Conservation (phyloP, 2,329 filamentous ascomycete species). For the Phialocephala subalpina region DNA sequence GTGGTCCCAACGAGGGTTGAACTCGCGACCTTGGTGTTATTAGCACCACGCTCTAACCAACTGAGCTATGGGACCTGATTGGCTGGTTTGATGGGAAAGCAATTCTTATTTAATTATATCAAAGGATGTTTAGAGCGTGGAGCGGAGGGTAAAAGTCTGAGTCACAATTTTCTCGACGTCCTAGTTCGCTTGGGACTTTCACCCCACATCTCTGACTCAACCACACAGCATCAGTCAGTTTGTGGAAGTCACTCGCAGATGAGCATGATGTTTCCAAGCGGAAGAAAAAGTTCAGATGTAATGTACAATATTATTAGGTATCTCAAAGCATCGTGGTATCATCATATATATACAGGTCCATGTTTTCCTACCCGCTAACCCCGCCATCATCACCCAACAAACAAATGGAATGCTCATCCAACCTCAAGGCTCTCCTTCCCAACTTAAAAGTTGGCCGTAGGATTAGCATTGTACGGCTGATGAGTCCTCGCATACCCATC, state of each 20-base stretch:
- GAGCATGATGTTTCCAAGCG: not conserved
- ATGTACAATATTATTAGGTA: constrained; percentile 18
- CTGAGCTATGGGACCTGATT: constrained; percentile 13
- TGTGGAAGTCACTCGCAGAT: not conserved
- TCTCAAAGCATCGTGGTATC: constrained; percentile 15
- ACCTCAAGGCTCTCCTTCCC: not conserved
- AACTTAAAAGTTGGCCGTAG: constrained; percentile 30
- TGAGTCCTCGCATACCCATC: constrained; percentile 20
- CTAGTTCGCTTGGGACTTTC: not conserved
- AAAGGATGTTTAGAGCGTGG: not conserved
- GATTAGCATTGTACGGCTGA: constrained; percentile 26
- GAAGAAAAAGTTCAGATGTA: not conserved
- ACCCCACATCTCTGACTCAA: not conserved
- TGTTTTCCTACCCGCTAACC: not conserved
- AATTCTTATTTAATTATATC: constrained; percentile 2
- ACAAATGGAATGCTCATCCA: constrained; percentile 4
- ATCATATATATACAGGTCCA: constrained; percentile 18
- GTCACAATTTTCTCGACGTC: not conserved
- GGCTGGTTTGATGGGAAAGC: not conserved
- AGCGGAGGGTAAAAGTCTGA: not conserved
- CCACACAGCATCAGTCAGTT: not conserved
- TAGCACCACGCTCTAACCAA: constrained; percentile 18
- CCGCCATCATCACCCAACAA: not conserved
- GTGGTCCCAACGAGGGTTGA: constrained; percentile 13
- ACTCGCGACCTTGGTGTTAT: constrained; percentile 16